Base-by-base conservation (phyloP, 2,329 filamentous ascomycete genomes). In the Pseudocercospora cruenta region DNA sequence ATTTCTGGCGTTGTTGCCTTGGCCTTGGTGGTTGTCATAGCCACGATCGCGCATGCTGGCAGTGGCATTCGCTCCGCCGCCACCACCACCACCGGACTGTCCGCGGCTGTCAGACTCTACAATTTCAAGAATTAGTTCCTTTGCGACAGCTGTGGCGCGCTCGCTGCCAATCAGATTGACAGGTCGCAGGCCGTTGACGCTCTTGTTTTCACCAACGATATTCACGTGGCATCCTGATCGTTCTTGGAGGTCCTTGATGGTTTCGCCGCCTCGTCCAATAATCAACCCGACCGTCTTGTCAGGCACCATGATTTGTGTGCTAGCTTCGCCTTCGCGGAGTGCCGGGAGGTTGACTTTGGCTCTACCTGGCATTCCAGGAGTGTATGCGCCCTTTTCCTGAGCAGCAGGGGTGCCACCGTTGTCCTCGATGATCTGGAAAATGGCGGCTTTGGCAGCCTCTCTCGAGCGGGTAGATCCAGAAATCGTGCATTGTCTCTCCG, bases 181-280 rank as follows among this genome's bases (percentile, higher is more conserved):
- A 28, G 94, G 93, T 59, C 93, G 89, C 68, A 96, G 84, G 53
- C 93, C 93, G 76, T 96, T 96, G 71, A 96, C 87, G 76, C 92
- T 96, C 84, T 96, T 96, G 71, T 92, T 92, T 81, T 97, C 93
- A 73, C 91, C 91, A 47, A 96, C 92, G 75, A 97, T 97, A 79
- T 97, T 97, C 78, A 97, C 93, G 78, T 97, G 94, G 78, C 93
- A 97, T n/a, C 91, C 92, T 73, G 91, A 95, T 68, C 92, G 87
- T 78, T 97, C 93, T 80, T 97, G 94, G 24, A 97, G 84, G 77
- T 97, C 93, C 75, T 93, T 90, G 74, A 97, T 97, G 1, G 93
- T 97, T 81, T 97, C 93, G 66, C 93, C 93, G 47, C 92, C 92
- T 71, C 93, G 91, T n/a, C 93, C 93, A 76, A 97, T 97, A 73